These are phyloP conservation scores for Dalbergia cultrata DNA, from an alignment of 306 rosid species.

Conservation along the genomic window DNA sequence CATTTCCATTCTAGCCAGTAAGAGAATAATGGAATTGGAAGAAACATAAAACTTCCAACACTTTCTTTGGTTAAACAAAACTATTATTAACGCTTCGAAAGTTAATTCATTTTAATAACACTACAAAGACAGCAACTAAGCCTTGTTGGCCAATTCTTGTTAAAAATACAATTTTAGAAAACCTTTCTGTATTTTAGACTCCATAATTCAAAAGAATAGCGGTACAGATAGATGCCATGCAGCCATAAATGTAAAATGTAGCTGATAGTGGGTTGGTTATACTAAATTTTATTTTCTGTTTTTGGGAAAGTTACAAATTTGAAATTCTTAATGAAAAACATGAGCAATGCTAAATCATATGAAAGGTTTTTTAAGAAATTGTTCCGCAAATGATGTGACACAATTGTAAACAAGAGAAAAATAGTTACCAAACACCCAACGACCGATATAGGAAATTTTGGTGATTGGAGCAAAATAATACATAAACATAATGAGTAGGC, in stretches of 20 bases:
- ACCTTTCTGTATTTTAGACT: neutral
- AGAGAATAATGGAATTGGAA: neutral
- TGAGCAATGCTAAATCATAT: neutral
- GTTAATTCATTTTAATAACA: too few species aligned
- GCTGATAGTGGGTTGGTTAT: neutral
- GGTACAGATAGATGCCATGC: neutral
- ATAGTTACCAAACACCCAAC: neutral
- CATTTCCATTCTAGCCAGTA: neutral
- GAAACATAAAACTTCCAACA: neutral
- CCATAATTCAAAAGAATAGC: neutral
- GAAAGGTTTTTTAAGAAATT: neutral
- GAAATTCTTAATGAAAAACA: conserved; percentile 13
- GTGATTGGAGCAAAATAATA: too few species aligned
- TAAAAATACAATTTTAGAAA: neutral
- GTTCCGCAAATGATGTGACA: neutral
- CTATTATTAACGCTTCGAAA: neutral
- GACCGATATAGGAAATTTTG: too few species aligned
- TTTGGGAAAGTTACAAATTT: neutral
- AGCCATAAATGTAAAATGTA: neutral
- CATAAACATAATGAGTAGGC: too few species aligned
- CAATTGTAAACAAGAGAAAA: neutral
- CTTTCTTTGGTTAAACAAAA: neutral
- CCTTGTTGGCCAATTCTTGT: too few species aligned
- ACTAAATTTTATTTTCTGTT: neutral
- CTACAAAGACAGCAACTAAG: too few species aligned